Evolutionary conservation across 2,329 filamentous ascomycete genomes (phyloP).

Genomic region (Lachnellula occidentalis): DNA sequence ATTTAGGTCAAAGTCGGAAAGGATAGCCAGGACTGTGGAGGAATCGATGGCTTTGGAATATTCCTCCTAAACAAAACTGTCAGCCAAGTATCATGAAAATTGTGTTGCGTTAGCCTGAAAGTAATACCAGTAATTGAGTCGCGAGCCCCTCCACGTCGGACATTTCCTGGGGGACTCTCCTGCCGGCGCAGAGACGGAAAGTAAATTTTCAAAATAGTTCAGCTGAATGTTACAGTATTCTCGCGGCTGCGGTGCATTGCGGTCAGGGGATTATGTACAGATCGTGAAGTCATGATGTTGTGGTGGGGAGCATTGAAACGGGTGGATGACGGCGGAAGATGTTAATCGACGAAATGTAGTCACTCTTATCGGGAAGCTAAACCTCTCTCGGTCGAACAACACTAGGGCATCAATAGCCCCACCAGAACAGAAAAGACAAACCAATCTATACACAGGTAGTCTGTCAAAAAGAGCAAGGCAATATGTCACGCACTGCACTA

Average conservation of each 20-base stretch:
- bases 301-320: too few relatives aligned
- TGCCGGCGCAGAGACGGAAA: background rate
- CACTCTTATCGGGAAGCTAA: background rate
- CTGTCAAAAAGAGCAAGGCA: too few relatives aligned
- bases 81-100: background rate
- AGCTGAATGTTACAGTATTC: background rate
- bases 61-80: slow-evolving; percentile 41
- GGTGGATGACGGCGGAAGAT: background rate
- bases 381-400: background rate
- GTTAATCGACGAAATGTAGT: background rate
- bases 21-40: slow-evolving; percentile 69
- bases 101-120: background rate
- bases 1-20: slow-evolving; percentile 64
- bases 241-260: background rate
- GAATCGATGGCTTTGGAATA: slow-evolving; percentile 74
- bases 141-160: background rate
- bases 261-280: background rate
- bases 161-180: background rate
- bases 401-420: background rate
- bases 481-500: too few relatives aligned
- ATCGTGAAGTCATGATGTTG: background rate
- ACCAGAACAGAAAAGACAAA: too few relatives aligned
- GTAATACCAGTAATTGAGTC: slow-evolving; percentile 3
- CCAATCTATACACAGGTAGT: too few relatives aligned
- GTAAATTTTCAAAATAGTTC: background rate